Evolutionary conservation across 179 eudicot genomes (phyloP).

Genomic region (Silene coronaria): DNA sequence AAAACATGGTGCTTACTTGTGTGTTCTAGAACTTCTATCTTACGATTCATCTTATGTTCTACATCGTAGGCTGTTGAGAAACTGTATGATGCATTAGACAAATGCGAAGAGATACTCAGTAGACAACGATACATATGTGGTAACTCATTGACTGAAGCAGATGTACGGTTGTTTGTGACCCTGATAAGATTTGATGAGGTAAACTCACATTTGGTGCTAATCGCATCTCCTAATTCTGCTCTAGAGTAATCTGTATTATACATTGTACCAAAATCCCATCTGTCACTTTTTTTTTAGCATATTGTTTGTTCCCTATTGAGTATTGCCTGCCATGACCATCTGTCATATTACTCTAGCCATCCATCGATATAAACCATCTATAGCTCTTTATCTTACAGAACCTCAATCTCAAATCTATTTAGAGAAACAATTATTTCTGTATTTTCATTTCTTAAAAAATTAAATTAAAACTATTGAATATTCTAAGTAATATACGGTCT

Average conservation of each 20-base stretch:
- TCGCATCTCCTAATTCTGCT: background rate
- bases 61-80: constrained; percentile 56
- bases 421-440: too few species aligned
- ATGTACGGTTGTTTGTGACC: constrained; percentile 82
- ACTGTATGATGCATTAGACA: constrained; percentile 68
- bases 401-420: too few species aligned
- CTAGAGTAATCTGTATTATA: background rate
- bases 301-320: background rate
- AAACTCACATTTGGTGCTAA: constrained; percentile 20
- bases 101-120: constrained; percentile 75
- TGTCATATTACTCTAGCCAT: background rate
- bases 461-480: too few species aligned
- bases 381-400: background rate
- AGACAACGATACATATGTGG: constrained; percentile 83
- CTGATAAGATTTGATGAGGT: constrained; percentile 95
- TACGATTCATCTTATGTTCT: background rate
- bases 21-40: too few species aligned
- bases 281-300: background rate
- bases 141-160: constrained; percentile 69
- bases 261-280: background rate
- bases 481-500: too few species aligned
- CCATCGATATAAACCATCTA: background rate
- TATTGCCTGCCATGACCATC: background rate
- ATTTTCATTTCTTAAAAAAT: too few species aligned
- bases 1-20: too few species aligned